Evolutionary conservation across 2,329 filamentous ascomycete species (phyloP).

Genomic region (Venturia asperata): DNA sequence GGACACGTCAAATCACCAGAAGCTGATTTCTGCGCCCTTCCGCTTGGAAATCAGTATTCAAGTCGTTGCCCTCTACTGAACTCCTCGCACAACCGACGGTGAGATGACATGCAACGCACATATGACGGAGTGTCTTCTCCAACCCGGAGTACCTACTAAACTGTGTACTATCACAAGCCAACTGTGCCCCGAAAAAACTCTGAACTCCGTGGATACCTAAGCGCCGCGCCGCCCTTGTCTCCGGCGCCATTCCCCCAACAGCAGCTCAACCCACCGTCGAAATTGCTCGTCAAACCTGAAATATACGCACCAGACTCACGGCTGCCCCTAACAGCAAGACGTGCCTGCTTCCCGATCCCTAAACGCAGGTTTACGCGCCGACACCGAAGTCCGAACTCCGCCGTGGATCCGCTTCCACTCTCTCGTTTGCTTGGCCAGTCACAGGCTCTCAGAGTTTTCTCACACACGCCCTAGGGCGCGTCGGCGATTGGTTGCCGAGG

Average conservation of each 20-base stretch:
- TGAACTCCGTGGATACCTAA: not conserved
- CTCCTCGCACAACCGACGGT: not conserved
- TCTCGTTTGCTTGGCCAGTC: conserved; percentile 9
- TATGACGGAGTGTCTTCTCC: not conserved
- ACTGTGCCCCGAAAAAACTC: not conserved
- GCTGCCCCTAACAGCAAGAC: not conserved
- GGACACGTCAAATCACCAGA: too few relatives aligned
- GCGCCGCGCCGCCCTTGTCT: not conserved
- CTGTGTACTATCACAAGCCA: not conserved
- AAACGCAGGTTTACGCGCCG: not conserved
- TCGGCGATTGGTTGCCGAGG: not conserved
- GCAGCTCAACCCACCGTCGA: not conserved
- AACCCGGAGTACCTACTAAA: not conserved
- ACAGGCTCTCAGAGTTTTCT: conserved; percentile 8
- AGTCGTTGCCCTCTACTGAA: not conserved
- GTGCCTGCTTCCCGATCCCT: not conserved
- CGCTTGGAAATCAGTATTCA: not conserved
- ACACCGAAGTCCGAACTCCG: not conserved
- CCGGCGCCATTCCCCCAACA: not conserved
- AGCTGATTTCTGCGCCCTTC: too few relatives aligned
- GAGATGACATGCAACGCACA: not conserved
- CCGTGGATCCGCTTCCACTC: not conserved
- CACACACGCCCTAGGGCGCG: not conserved
- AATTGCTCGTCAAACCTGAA: not conserved
- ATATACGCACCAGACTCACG: conserved; percentile 8